These are phyloP conservation scores for Cryomyces minteri DNA, from an alignment of 495 filamentous ascomycete species.

Conservation along the genomic window DNA sequence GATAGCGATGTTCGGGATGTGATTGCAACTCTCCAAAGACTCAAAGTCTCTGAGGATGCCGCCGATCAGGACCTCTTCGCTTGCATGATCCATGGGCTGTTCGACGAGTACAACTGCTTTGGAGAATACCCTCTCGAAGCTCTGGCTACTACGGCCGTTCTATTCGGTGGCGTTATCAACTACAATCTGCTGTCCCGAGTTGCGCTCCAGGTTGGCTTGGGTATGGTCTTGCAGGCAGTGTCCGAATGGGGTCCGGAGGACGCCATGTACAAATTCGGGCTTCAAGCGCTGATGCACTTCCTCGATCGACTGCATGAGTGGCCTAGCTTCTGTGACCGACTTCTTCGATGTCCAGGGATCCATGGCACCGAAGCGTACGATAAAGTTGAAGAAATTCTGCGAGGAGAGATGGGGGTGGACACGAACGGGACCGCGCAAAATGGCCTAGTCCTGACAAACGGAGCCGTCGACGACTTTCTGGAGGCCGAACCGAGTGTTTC, in stretches of 20 bases:
- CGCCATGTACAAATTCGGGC: slow-evolving; percentile 94
- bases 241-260: slow-evolving; percentile 60
- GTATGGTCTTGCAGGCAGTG: slow-evolving; percentile 93
- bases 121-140: slow-evolving; percentile 89
- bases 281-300: slow-evolving; percentile 88
- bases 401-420: slow-evolving; percentile 26
- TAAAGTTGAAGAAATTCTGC: slow-evolving; percentile 63
- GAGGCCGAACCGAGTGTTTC: slow-evolving; percentile 33
- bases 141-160: slow-evolving; percentile 80
- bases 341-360: slow-evolving; percentile 63
- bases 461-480: slow-evolving; percentile 37
- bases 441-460: slow-evolving; percentile 37
- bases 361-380: slow-evolving; percentile 69
- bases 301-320: slow-evolving; percentile 71
- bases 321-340: slow-evolving; percentile 70
- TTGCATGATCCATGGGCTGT: slow-evolving; percentile 95
- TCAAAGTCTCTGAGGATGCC: slow-evolving; percentile 70
- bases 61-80: slow-evolving; percentile 85
- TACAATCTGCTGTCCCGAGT: slow-evolving; percentile 77
- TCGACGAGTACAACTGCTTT: slow-evolving; percentile 94
- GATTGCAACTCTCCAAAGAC: slow-evolving; percentile 58
- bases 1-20: slow-evolving; percentile 67
- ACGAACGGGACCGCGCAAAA: slow-evolving; percentile 14
- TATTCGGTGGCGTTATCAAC: slow-evolving; percentile 93
- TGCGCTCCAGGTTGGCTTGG: slow-evolving; percentile 75